Evolutionary conservation across 2,329 filamentous ascomycete species (phyloP), one percentile per base, ranked within the genome.

Genomic region (Stemphylium beticola): DNA sequence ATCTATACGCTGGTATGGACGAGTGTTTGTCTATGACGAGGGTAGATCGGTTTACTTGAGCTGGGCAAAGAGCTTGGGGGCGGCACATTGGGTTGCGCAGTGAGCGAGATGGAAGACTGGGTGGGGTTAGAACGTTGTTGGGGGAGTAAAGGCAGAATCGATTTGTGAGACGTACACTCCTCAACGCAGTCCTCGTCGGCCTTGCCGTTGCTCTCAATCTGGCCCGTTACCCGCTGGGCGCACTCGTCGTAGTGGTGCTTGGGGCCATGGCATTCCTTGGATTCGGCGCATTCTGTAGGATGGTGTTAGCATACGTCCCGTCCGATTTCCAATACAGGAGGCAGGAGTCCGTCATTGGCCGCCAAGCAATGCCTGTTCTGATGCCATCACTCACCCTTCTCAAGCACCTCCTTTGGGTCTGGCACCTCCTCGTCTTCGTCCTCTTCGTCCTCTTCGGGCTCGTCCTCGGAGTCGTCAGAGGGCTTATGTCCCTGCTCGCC

Each of bases 181-280:
- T 99, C 95, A 67, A 98, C 92, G 74, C 95, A 99, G 83, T 98
- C 93, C 85, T 99, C 95, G 73, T 90, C 87, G 70, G 88, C 88
- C 79, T 88, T 87, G 79, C 84, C 83, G 69, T 89, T 87, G 63
- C 88, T 85, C 68, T 89, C 85, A 73, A 92, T 86, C 74, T 84
- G 78, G 53, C 72, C 68, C 71, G 87, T 91, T 68, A 99, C 95
- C 72, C 95, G 92, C 86, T 96, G 93, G 69, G 93, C 92, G 78
- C 95, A 99, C 82, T 97, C 92, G 66, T 98, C 93, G 78, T 90
- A 98, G 85, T 99, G 95, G 85, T 98, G 93, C 87, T 98, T 99
- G 75, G 86, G 85, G 56, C 89, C 88, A 59, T 88, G 84, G 81
- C 95, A 99, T 79, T 90, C 83, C 78, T 89, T 85, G 64, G 92